These are phyloP conservation scores for Ceratocystis alfenasii DNA, from an alignment of 2,329 filamentous ascomycete genomes.

Conservation along the genomic window DNA sequence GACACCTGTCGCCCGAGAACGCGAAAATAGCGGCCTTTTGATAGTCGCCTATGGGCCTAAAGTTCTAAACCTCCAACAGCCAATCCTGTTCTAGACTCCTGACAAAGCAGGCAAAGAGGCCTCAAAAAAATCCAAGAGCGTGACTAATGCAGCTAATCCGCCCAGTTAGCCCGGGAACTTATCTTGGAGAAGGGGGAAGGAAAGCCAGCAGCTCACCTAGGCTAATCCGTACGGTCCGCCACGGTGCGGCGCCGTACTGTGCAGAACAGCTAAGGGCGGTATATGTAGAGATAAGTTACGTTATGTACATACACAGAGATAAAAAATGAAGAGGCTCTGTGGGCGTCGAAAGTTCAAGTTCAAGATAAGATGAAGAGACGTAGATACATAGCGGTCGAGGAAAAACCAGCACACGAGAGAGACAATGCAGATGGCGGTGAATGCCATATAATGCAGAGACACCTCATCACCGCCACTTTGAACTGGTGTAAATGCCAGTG, in stretches of 20 bases:
- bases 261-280: neutral
- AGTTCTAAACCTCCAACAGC: neutral
- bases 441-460: neutral
- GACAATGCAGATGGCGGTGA: conserved; percentile 4
- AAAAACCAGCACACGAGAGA: neutral
- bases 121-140: neutral
- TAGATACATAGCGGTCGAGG: neutral
- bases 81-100: neutral
- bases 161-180: neutral
- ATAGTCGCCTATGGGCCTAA: neutral
- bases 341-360: neutral
- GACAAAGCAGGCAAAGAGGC: neutral
- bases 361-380: neutral
- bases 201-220: neutral
- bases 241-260: neutral
- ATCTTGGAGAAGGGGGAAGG: neutral
- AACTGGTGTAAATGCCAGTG: neutral
- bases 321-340: too few relatives aligned
- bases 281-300: neutral
- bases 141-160: neutral
- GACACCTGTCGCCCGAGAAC: neutral
- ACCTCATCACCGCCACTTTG: conserved; percentile 12
- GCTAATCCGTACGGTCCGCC: neutral
- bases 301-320: neutral
- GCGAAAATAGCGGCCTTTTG: neutral